A percentile compares a stretch with the other conserved stretches of the same genome.
Conservation (phyloP, 257 asterid species). For the Ilex asprella region DNA sequence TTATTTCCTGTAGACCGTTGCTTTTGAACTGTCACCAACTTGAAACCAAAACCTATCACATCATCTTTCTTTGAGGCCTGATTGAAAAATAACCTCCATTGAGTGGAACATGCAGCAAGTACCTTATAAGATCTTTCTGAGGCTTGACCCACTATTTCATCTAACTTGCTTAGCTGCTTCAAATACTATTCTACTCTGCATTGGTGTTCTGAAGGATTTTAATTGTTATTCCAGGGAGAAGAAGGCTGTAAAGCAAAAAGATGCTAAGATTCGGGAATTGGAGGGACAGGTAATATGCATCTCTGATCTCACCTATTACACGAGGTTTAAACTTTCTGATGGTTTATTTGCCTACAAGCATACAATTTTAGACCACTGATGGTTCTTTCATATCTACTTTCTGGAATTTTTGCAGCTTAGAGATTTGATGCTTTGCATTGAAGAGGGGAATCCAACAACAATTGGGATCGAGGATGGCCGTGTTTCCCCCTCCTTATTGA, state of each 20-base stretch:
- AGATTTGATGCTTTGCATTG: conserved; percentile 47
- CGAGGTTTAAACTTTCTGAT: not conserved
- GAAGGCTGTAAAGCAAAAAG: conserved; percentile 35
- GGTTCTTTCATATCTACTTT: conserved; percentile 5
- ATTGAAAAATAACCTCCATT: no score
- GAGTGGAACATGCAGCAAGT: no score
- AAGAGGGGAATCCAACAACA: conserved; percentile 26
- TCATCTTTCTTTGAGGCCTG: no score
- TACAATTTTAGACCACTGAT: conserved; percentile 1
- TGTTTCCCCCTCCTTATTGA: conserved; percentile 14
- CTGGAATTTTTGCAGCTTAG: conserved; percentile 39
- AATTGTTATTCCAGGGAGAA: conserved; percentile 45
- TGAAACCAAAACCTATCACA: no score
- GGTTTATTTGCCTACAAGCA: not conserved
- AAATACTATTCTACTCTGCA: not conserved
- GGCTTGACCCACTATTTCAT: not conserved
- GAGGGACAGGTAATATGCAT: conserved; percentile 63
- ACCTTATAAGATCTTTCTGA: no score
- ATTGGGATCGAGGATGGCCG: conserved; percentile 19
- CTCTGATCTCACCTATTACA: not conserved
- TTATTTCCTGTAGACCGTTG: no score
- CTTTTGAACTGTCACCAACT: no score
- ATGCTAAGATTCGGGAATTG: conserved; percentile 55
- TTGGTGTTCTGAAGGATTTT: not conserved
- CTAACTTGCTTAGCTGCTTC: not conserved